Base-by-base conservation (phyloP, 257 asterid genomes). In the Solanum neorickii region DNA sequence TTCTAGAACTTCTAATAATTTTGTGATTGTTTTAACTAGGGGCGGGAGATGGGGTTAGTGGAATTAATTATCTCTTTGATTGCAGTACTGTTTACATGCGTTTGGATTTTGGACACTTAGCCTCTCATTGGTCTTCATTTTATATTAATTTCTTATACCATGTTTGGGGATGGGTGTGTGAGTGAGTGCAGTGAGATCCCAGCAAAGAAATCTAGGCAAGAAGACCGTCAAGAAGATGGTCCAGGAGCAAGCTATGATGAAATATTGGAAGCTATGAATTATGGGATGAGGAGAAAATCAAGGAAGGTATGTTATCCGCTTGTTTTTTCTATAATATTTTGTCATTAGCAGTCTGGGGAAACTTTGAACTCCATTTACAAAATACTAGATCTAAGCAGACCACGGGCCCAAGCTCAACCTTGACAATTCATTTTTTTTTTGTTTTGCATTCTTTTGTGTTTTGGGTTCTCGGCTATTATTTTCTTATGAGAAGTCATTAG, bases 181-280 rank as follows among this genome's bases (percentile, higher is more conserved):
- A 68, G 87, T 70, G 59, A 37, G 83, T 62, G 83, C 89, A 93
- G 94, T 87, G 95, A 90, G 83, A 65, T 44, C 72, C 91, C 93
- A 14, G 91, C 96, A 39, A 96, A 93, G 94, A 95, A 91, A 89
- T 69, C 87, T 87, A 91, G 99, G 84, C 91, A 90, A 87, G 85
- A 80, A 80, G 44, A 80, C 20, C n/a, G 29, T 80, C 88, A 90
- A 88, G 99, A 91, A 88, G 95, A 92, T 80, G 59, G 46, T 85
- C 83, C 86, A 84, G 95, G 94, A 88, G 97, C 95, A 15, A 92
- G 88, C 49, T 90, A 92, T 47, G 95, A 94, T 41, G 98, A 96
- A 88, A 88, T 96, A 70, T 88, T 94, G 96, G 99, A 95, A 90
- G 91, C 91, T 86, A 93, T 96, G 96, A 93, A 89, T 89, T 93